Conservation (phyloP, 202 grass and related monocot species). For the Bolboschoenoplectus hybrid region DNA sequence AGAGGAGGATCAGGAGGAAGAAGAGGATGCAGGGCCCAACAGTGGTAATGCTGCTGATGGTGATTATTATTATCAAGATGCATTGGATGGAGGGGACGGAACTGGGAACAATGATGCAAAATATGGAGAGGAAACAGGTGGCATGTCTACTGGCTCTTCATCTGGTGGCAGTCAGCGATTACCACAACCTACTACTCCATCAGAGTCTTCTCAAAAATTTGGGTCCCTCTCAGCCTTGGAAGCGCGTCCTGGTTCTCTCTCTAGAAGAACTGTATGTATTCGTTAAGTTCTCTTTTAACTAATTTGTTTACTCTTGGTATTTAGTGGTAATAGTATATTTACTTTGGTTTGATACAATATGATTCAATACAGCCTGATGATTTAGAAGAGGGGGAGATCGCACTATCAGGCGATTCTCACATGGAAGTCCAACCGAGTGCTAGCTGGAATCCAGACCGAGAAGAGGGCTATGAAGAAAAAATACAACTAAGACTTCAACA, state of each 20-base stretch:
- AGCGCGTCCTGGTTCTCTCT: conserved; percentile 58
- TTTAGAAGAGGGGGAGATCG: conserved; percentile 97
- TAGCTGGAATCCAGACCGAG: conserved; percentile 81
- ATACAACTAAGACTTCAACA: conserved; percentile 50
- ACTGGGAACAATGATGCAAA: conserved; percentile 32
- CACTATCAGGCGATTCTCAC: conserved; percentile 80
- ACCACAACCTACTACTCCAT: conserved; percentile 59
- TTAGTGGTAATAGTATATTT: conserved; percentile 35
- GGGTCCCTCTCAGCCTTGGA: conserved; percentile 89
- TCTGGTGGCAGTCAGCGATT: conserved; percentile 78
- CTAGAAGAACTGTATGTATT: conserved; percentile 68
- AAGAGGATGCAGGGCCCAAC: conserved; percentile 55
- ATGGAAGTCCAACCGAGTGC: conserved; percentile 80
- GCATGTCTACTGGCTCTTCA: conserved; percentile 82
- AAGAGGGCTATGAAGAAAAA: conserved; percentile 90
- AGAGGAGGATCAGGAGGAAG: conserved; percentile 52
- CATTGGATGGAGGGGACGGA: conserved; percentile 42
- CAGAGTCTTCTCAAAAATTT: conserved; percentile 85
- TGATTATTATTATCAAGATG: conserved; percentile 47
- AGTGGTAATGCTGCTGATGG: conserved; percentile 50
- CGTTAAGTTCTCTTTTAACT: conserved; percentile 31
- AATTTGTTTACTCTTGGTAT: conserved; percentile 24
- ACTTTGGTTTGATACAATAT: conserved; percentile 32
- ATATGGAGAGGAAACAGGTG: conserved; percentile 58
- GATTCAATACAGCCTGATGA: conserved; percentile 70